Conservation (phyloP, 2,329 filamentous ascomycete species). For the Fusarium kyushuense region DNA sequence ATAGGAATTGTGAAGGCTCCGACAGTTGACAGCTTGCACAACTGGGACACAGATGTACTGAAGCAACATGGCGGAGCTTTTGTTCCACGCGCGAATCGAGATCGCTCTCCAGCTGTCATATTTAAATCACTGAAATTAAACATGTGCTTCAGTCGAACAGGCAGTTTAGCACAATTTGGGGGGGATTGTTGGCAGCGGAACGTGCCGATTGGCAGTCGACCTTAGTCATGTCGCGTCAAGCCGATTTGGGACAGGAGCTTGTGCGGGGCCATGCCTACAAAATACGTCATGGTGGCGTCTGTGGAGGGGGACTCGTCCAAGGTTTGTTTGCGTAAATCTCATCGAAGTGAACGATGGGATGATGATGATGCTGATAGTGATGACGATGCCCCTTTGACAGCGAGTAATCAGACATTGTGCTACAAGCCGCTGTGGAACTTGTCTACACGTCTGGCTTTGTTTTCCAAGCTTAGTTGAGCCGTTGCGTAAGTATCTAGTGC, state of each 20-base stretch:
- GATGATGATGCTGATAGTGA: conserved; percentile 42
- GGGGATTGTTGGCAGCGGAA: conserved; percentile 19
- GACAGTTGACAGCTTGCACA: not conserved
- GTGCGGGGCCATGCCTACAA: conserved; percentile 34
- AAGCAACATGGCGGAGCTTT: conserved; percentile 33
- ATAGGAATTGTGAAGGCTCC: not conserved
- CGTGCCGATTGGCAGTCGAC: not conserved
- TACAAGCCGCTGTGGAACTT: conserved; percentile 27
- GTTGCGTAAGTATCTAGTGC: conserved; percentile 35
- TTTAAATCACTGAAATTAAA: conserved; percentile 21
- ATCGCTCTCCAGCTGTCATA: conserved; percentile 10
- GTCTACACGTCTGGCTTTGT: not conserved
- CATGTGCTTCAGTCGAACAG: conserved; percentile 25
- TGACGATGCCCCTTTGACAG: conserved; percentile 26
- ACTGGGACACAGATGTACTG: not conserved
- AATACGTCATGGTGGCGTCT: conserved; percentile 46
- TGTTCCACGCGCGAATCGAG: conserved; percentile 38
- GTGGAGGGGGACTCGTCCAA: conserved; percentile 33
- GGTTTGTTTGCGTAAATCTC: conserved; percentile 32
- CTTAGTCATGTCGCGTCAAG: conserved; percentile 31
- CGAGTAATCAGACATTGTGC: conserved; percentile 9
- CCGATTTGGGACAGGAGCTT: conserved; percentile 43
- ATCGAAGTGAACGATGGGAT: conserved; percentile 42
- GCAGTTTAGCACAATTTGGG: not conserved
- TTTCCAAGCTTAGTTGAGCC: conserved; percentile 26